Conservation (phyloP, 805 yeast genomes). For the Cyberlindnera americana region DNA sequence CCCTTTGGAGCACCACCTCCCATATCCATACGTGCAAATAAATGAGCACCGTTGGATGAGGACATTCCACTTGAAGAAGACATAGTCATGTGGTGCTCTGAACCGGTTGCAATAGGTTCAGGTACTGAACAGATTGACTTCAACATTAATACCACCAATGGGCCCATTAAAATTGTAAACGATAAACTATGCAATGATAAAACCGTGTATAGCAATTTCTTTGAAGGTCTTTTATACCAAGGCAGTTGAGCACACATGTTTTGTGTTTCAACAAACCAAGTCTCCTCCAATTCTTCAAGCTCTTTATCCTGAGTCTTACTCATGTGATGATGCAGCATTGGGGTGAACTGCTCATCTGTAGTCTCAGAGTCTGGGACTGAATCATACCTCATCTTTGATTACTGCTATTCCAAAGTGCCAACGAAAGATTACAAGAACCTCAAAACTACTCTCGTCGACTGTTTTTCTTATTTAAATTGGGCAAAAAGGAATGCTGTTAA, state of each 20-base stretch:
- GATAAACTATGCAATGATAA: conserved; percentile 17
- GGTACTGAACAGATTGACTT: conserved; percentile 10
- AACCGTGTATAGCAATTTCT: conserved; percentile 11
- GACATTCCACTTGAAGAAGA: too few species aligned
- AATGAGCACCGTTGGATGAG: not conserved
- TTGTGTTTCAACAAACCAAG: conserved; percentile 13
- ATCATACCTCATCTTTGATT: too few species aligned
- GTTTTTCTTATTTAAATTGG: too few species aligned
- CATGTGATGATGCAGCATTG: not conserved
- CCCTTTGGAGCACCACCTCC: conserved; percentile 5
- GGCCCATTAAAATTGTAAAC: conserved; percentile 18
- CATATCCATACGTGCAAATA: conserved; percentile 15
- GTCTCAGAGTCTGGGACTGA: too few species aligned
- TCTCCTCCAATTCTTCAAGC: conserved; percentile 5
- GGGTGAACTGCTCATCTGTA: not conserved
- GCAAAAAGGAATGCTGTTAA: not conserved
- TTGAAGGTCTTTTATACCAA: conserved; percentile 20
- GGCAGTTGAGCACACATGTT: not conserved
- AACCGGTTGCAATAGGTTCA: not conserved
- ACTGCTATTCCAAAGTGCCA: too few species aligned
- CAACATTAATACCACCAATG: conserved; percentile 18
- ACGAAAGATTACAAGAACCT: too few species aligned
- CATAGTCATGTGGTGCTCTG: not conserved
- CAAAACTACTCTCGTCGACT: too few species aligned
- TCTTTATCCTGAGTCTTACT: not conserved